phyloP scores from a whole-genome alignment of 202 grass and related monocot species.

The Elaeis oleifera region DNA sequence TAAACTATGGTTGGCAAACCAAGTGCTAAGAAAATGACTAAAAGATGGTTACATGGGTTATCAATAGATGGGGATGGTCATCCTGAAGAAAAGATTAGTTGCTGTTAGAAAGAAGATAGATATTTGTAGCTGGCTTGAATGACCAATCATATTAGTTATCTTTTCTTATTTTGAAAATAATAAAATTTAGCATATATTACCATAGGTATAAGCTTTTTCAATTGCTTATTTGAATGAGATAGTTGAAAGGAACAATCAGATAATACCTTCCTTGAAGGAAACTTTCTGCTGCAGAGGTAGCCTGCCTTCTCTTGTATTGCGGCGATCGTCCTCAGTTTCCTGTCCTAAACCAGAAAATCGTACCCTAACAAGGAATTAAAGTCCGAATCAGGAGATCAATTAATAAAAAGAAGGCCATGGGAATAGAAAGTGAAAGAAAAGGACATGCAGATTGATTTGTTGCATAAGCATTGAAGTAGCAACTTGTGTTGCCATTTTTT shows the following conservation, averaged over 20 bases:
- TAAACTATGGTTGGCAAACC: too few species aligned
- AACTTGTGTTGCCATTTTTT: too few species aligned
- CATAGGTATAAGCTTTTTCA: neutral
- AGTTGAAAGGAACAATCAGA: too few species aligned
- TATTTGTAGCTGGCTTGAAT: too few species aligned
- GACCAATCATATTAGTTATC: too few species aligned
- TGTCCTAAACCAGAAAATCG: conserved; percentile 31
- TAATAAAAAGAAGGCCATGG: neutral
- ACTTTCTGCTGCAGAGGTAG: conserved; percentile 12
- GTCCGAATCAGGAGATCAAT: neutral
- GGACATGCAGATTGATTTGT: conserved; percentile 4
- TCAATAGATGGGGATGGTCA: too few species aligned
- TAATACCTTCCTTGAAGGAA: conserved; percentile 29
- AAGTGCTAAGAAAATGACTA: too few species aligned
- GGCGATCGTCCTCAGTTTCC: neutral
- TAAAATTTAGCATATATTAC: neutral
- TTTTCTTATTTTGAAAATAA: neutral
- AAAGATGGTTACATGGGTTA: too few species aligned
- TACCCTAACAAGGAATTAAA: conserved; percentile 22
- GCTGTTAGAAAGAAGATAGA: too few species aligned
- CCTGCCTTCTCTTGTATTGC: neutral
- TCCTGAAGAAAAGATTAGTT: too few species aligned
- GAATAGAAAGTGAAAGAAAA: conserved; percentile 5
- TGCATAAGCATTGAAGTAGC: neutral
- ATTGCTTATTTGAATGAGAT: too few species aligned